Base-by-base conservation (phyloP, 306 rosid genomes). In the Cucurbita argyrosperma region DNA sequence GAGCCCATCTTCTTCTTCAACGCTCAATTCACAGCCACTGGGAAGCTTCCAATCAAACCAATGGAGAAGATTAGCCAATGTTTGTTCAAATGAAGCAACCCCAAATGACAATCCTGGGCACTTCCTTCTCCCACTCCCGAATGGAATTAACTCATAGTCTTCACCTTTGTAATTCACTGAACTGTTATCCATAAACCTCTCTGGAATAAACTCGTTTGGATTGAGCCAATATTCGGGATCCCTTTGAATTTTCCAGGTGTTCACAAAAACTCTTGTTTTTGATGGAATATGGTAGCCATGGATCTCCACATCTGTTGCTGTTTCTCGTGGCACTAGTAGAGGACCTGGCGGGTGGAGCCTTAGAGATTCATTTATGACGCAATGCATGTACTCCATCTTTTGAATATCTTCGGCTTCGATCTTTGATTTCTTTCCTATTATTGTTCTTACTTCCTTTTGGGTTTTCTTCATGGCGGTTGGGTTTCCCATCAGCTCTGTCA, bases 391-490 rank as follows among this genome's bases (percentile, higher is more conserved):
- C 4, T 39, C 53, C 96, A 91, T 89, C 60, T 84, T 43, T 2
- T 40, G 63, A 4, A 83, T 12, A 26, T 86, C 88, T 7, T 55
- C 14, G 39, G 77, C 76, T 18, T 82, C 88, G 5, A 87, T 51
- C 13, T 67, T 76, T 51, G 77, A 11, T 69, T 83, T 87, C 0
- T 55, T 15, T 0, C 85, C 89, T 6, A 82, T 85, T 5, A 87
- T 63, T 39, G 51, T 77, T 74, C 97, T 84, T 55, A 83, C 80
- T 39, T 89, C 96, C 72, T 87, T 83, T 12, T 87, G 90, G 0
- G 65, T 87, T 74, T 86, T 91, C 66, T 85, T 79, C 88, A 89
- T 81, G 49, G 47, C 72, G 0, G 4, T 8, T 42, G 87, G 90
- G 60, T 80, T 84, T 66, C 73, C 83, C 14, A 72, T 5, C 0